phyloP scores from a whole-genome alignment of 495 filamentous ascomycete species.

The Chaetomium cochliodes region DNA sequence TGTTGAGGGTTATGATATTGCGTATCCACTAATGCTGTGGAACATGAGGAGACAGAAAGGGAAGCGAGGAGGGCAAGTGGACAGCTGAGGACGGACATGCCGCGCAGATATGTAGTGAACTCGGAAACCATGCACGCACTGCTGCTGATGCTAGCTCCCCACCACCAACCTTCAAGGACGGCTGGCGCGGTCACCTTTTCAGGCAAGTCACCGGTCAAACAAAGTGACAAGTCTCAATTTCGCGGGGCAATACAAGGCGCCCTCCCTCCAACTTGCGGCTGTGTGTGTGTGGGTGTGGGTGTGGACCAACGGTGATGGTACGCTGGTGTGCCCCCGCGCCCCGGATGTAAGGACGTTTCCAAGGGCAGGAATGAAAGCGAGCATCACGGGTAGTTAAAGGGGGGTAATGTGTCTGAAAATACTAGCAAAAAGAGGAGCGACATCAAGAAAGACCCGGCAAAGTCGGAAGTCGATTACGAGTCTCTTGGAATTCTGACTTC shows the following conservation, averaged over 20 bases:
- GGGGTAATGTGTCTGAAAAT: slow-evolving; percentile 15
- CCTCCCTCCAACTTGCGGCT: slow-evolving; percentile 13
- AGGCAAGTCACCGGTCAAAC: slow-evolving; percentile 17
- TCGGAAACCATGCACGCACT: neutral
- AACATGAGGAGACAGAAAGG: slow-evolving; percentile 23
- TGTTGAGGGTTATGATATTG: slow-evolving; percentile 10
- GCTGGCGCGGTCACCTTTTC: slow-evolving; percentile 14
- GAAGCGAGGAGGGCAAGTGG: slow-evolving; percentile 14
- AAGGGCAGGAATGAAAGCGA: neutral
- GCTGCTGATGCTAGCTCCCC: slow-evolving; percentile 9
- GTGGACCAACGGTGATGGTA: slow-evolving; percentile 6
- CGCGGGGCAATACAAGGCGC: slow-evolving; percentile 28
- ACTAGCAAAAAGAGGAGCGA: neutral
- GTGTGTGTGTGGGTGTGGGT: slow-evolving; percentile 9
- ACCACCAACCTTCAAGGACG: slow-evolving; percentile 4
- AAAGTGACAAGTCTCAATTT: slow-evolving; percentile 25
- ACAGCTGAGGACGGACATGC: slow-evolving; percentile 20
- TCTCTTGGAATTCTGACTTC: slow-evolving; percentile 9
- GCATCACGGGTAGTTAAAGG: slow-evolving; percentile 16
- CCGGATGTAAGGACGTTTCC: slow-evolving; percentile 11
- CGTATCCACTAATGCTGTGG: slow-evolving; percentile 19
- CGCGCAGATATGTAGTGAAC: slow-evolving; percentile 22
- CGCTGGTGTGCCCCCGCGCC: slow-evolving; percentile 2
- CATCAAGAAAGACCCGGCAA: slow-evolving; percentile 15
- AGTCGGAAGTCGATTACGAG: slow-evolving; percentile 9